Evolutionary conservation across 31 red algal genomes (phyloP).

Genomic region (Bonnemaisonia californica): DNA sequence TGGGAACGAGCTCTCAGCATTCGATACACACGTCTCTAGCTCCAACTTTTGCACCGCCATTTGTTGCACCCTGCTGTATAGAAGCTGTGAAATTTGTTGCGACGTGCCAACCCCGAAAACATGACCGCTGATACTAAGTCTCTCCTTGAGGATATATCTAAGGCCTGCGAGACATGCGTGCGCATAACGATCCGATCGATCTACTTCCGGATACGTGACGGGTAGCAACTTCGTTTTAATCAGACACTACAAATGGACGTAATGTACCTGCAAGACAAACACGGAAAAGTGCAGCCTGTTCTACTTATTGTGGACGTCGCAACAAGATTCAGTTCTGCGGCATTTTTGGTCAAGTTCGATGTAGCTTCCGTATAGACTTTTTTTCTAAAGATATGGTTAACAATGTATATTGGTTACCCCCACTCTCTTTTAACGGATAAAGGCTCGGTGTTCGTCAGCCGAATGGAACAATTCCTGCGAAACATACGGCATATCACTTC

Average conservation of each 20-base stretch:
- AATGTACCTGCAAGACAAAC: no score
- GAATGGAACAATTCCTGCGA: slow-evolving; percentile 13
- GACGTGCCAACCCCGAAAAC: slow-evolving; percentile 1
- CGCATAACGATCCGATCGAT: no score
- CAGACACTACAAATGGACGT: no score
- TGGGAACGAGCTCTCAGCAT: neutral
- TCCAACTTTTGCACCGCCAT: neutral
- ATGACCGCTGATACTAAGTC: no score
- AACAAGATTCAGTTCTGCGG: neutral
- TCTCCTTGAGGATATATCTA: no score
- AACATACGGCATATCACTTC: neutral
- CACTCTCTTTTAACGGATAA: neutral
- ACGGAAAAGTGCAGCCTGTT: no score
- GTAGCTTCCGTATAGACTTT: neutral
- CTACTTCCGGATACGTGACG: no score
- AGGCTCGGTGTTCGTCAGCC: slow-evolving; percentile 11
- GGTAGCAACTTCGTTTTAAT: no score
- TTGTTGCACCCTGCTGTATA: neutral
- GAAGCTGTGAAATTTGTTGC: slow-evolving; percentile 1
- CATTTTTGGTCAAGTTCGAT: neutral
- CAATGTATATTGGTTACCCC: slow-evolving; percentile 12
- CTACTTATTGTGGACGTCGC: slow-evolving; percentile 1
- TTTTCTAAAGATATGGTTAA: slow-evolving; percentile 14
- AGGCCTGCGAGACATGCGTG: no score
- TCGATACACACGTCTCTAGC: neutral